Base-by-base conservation (phyloP, 257 asterid genomes). In the Salvia hispanica region DNA sequence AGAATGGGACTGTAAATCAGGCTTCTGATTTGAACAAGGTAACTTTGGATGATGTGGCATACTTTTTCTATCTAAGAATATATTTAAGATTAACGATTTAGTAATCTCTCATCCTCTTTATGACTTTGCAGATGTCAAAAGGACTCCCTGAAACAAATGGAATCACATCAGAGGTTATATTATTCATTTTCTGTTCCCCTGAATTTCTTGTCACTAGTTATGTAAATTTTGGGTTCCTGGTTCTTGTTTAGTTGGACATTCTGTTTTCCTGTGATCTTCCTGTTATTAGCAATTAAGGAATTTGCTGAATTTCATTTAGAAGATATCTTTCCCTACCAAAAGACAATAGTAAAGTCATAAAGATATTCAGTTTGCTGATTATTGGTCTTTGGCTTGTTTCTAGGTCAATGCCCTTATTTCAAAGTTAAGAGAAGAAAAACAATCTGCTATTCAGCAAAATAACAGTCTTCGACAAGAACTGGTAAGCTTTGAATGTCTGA, bases 381-480 rank as follows among this genome's bases (percentile, higher is more conserved):
- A 50, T 43, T 58, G 37, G 51, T 67, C 58, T 50, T 72, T 63
- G 66, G 59, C 67, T 75, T 63, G 58, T 62, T 62, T 85, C 69
- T 80, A 88, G 99, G 86, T 74, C 28, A 94, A 85, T 79, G 85
- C 88, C 81, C 80, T 89, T 61, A 73, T 94, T 73, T 76, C 91
- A 40, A 91, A 83, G 93, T 84, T 94, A 79, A 83, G 85, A 14
- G 96, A 84, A 62, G 99, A 94, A 88, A 91, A 85, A 69, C 81
- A 76, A 58, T 64, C 78, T 70, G 88, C 80, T 47, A 50, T 89
- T 55, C 89, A 80, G 86, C 95, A 81, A 84, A 91, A 78, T 75
- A 87, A 68, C 71, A 86, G 81, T 82, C 95, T 94, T 78, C 94
- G 82, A 77, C 95, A 80, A 55, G 88, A 83, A 73, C 74, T 83